Conservation (phyloP, 192 early-diverging fungal genomes). For the Diversispora epigaea region DNA sequence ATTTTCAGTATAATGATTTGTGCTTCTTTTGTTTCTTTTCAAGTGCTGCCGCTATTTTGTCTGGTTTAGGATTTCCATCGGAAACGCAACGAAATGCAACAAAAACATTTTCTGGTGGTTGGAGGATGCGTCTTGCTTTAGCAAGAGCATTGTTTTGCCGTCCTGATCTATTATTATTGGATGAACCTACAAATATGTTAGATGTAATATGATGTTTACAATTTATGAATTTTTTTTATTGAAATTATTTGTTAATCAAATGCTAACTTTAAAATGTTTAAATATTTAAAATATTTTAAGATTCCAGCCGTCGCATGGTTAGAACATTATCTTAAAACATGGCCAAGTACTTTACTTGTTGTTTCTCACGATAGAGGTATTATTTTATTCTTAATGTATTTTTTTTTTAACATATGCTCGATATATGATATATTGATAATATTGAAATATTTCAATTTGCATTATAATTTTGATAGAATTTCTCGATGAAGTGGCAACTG, state of each 20-base stretch:
- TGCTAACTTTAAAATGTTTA: not conserved
- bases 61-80: conserved; percentile 91
- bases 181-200: conserved; percentile 92
- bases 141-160: conserved; percentile 96
- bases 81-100: conserved; percentile 81
- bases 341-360: conserved; percentile 89
- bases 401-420: not conserved
- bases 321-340: conserved; percentile 88
- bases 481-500: conserved; percentile 94
- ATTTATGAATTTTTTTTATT: not conserved
- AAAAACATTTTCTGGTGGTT: conserved; percentile 96
- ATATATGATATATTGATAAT: not conserved
- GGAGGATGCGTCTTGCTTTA: conserved; percentile 98
- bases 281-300: conserved; percentile 5
- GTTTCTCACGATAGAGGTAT: conserved; percentile 95
- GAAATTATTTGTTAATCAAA: not conserved
- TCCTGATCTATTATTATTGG: conserved; percentile 87
- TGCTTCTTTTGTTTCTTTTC: not conserved
- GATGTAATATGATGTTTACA: conserved; percentile 45
- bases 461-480: conserved; percentile 60
- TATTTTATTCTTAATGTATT: not conserved
- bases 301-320: conserved; percentile 99
- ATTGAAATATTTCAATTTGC: not conserved
- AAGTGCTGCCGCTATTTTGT: conserved; percentile 90
- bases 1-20: conserved; percentile 7